These are phyloP conservation scores for Sabuloglossum arenarium DNA, from an alignment of 495 filamentous ascomycete species.

Conservation along the genomic window DNA sequence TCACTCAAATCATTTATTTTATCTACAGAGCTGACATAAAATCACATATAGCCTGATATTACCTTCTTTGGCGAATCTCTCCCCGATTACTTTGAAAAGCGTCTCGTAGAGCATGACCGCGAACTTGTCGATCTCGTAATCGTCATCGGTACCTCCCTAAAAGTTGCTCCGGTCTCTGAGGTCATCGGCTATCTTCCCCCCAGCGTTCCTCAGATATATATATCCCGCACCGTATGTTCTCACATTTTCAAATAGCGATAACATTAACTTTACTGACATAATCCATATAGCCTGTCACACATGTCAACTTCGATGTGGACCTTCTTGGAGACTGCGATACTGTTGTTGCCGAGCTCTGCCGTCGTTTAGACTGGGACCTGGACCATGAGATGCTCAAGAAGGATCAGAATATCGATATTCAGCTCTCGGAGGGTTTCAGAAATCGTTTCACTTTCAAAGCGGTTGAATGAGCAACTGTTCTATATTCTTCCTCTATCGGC, in stretches of 20 bases:
- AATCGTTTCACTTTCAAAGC: slow-evolving; percentile 4
- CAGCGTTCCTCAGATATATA: slow-evolving; percentile 80
- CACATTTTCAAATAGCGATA: neutral
- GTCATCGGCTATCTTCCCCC: slow-evolving; percentile 62
- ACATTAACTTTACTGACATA: neutral
- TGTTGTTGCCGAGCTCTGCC: slow-evolving; percentile 74
- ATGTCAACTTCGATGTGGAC: slow-evolving; percentile 90
- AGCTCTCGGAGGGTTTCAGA: slow-evolving; percentile 1
- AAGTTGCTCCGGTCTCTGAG: slow-evolving; percentile 87
- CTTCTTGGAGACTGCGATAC: slow-evolving; percentile 85
- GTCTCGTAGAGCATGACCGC: slow-evolving; percentile 58
- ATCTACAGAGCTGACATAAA: neutral
- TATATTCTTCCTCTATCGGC: too few relatives aligned
- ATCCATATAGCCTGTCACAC: slow-evolving; percentile 40
- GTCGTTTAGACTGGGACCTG: slow-evolving; percentile 69
- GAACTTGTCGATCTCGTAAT: slow-evolving; percentile 76
- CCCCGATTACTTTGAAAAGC: slow-evolving; percentile 62
- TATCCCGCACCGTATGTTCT: slow-evolving; percentile 50
- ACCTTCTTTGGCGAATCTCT: slow-evolving; percentile 92
- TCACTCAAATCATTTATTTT: neutral
- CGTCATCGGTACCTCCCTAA: slow-evolving; percentile 90
- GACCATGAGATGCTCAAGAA: slow-evolving; percentile 64
- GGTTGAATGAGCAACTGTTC: neutral
- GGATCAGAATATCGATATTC: slow-evolving; percentile 10
- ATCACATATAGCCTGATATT: slow-evolving; percentile 49